Evolutionary conservation across 768 basidiomycete species (phyloP).

Genomic region (Boletus edulis): DNA sequence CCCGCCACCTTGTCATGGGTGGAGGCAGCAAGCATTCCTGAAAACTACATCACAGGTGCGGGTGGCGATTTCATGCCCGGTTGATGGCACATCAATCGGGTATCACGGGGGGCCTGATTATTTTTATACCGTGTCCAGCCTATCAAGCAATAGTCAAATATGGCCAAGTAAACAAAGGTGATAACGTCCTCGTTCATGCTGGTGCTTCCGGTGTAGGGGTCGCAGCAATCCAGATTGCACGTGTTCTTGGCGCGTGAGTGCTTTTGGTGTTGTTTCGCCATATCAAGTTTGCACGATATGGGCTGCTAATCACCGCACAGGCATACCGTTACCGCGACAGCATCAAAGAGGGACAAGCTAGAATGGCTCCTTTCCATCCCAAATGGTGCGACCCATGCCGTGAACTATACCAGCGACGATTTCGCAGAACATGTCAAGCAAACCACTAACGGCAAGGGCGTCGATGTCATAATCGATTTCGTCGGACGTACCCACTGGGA

Average conservation of each 20-base stretch:
- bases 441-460: constrained; percentile 67
- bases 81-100: not conserved
- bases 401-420: constrained; percentile 84
- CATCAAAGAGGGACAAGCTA: constrained; percentile 81
- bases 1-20: constrained; percentile 73
- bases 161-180: constrained; percentile 64
- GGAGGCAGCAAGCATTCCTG: constrained; percentile 85
- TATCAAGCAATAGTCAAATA: constrained; percentile 67
- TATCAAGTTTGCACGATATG: not conserved
- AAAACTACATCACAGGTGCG: constrained; percentile 84
- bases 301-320: constrained; percentile 34
- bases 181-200: constrained; percentile 85
- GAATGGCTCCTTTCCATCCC: constrained; percentile 68
- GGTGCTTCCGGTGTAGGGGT: constrained; percentile 90
- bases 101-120: constrained; percentile 5
- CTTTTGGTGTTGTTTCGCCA: constrained; percentile 9
- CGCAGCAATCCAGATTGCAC: constrained; percentile 84
- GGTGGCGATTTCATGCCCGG: constrained; percentile 8
- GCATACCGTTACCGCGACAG: constrained; percentile 75
- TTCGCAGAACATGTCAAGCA: constrained; percentile 76
- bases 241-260: constrained; percentile 68
- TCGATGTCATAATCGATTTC: constrained; percentile 83
- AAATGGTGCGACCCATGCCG: constrained; percentile 68
- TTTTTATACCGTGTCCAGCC: constrained; percentile 34
- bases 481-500: constrained; percentile 74